Base-by-base conservation (phyloP, 1,284 basidiomycete species). In the Cystobasidiaceae sp. region DNA sequence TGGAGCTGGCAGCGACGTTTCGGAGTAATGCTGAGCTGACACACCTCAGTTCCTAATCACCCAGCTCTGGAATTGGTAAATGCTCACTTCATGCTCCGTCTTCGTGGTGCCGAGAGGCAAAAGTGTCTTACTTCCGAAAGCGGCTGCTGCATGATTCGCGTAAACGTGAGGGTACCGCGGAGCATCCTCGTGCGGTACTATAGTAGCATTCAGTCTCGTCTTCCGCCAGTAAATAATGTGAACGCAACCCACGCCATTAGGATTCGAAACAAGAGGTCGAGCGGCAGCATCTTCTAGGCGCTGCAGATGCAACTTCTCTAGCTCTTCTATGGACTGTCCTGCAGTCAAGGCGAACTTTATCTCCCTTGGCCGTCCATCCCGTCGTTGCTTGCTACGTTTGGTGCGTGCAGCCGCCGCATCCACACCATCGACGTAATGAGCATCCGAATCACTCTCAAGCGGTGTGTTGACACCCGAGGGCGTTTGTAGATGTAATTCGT, bases 1-100 rank as follows among this genome's bases (percentile, higher is more conserved):
- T 0, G 92, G 85, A 21, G 93, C 93, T 2, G 96, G 96, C 33
- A 99, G 82, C 28, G 85, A 83, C 21, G 97, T 89, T 79, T 97
- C 93, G 67, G 83, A 81, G 71, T 76, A 81, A 27, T 76, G 76
- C 74, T 80, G 34, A 49, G 39, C 17, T 4, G 25, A 41, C 3
- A 8, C 48, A 30, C 8, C 33, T 69, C 84, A 86, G 65, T 84
- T 81, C 51, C 7, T 50, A 27, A 25, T 21, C 15, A 19, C 25
- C 9, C 13, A 54, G 49, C 37, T 11, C 8, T 19, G 23, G 23
- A 25, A 50, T 4, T 34, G 32, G 33, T 15, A 23, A 17, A 28
- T 11, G 73, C 75, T 68, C 70, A 90, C 90, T 75, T 90, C 86
- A 48, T 83, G 75, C 63, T 83, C 80, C 34, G 82, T 77, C 33